A percentile compares a stretch with the other conserved stretches of the same genome.
These are phyloP conservation scores for Vinca major DNA, from an alignment of 305 asterid species.

Conservation along the genomic window DNA sequence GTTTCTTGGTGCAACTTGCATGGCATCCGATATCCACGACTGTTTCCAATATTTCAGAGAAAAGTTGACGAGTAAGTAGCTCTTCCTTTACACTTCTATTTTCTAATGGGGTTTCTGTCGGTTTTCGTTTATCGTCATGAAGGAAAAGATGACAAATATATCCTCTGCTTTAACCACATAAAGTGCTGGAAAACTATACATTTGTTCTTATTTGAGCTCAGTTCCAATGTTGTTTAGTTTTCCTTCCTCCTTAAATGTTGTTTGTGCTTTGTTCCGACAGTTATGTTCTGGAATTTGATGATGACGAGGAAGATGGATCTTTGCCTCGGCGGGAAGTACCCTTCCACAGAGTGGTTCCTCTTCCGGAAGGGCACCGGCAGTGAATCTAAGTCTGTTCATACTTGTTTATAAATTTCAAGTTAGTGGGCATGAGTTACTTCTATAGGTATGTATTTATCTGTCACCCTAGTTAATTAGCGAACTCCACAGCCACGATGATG, in stretches of 20 bases:
- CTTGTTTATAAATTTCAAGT: constrained; percentile 9
- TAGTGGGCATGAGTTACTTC: constrained; percentile 3
- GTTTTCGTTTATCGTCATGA: not conserved
- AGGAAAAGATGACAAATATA: not conserved
- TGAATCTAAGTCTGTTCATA: constrained; percentile 27
- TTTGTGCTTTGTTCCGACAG: constrained; percentile 31
- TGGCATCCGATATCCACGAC: constrained; percentile 20
- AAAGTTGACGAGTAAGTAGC: constrained; percentile 79
- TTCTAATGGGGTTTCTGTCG: not conserved
- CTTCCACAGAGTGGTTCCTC: constrained; percentile 83
- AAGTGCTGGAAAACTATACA: not conserved
- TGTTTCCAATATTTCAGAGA: constrained; percentile 40
- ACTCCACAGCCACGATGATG: not conserved
- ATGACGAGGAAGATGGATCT: constrained; percentile 94
- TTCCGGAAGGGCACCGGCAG: constrained; percentile 77
- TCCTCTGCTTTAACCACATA: no score
- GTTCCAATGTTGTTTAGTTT: not conserved
- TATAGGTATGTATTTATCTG: constrained; percentile 7
- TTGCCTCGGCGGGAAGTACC: constrained; percentile 76
- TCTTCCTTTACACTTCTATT: constrained; percentile 9
- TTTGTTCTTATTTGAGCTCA: no score
- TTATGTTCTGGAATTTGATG: constrained; percentile 81
- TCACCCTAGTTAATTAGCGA: not conserved
- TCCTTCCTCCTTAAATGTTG: not conserved
- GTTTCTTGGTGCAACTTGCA: constrained; percentile 17